These are phyloP conservation scores for Vitis cinerea DNA, from an alignment of 164 flowering plant species.

Conservation along the genomic window DNA sequence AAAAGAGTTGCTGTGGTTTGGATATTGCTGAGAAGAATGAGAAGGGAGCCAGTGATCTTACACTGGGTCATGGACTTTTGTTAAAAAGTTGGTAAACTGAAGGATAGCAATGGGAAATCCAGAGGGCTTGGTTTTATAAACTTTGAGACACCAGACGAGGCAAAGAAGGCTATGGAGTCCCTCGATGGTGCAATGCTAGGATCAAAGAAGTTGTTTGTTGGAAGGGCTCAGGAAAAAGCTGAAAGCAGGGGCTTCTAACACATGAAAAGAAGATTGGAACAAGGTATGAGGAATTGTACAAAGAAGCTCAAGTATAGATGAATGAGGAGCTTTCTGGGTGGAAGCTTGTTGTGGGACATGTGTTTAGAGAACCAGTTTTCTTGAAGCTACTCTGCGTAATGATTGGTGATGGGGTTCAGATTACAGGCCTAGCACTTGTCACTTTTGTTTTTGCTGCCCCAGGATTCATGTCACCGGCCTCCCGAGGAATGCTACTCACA, in stretches of 20 bases:
- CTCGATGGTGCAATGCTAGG: conserved; percentile 49
- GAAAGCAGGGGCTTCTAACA: conserved; percentile 26
- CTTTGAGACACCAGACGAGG: conserved; percentile 38
- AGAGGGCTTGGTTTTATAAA: conserved; percentile 53
- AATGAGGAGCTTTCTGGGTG: conserved; percentile 76
- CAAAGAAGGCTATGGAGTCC: conserved; percentile 37
- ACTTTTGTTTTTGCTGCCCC: conserved; percentile 47
- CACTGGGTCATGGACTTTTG: conserved; percentile 44
- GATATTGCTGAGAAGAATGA: conserved; percentile 31
- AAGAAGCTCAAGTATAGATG: conserved; percentile 74
- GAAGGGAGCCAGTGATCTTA: conserved; percentile 28
- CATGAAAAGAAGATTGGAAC: conserved; percentile 18
- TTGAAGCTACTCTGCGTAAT: conserved; percentile 44
- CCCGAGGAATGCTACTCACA: conserved; percentile 50
- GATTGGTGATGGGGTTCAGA: conserved; percentile 49
- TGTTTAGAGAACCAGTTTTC: conserved; percentile 49
- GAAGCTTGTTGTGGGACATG: conserved; percentile 76
- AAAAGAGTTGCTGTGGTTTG: conserved; percentile 18
- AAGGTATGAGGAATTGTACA: conserved; percentile 56
- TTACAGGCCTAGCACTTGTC: conserved; percentile 44
- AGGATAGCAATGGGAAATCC: conserved; percentile 38
- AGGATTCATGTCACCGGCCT: conserved; percentile 57
- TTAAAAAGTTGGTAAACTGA: conserved; percentile 50
- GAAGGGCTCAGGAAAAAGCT: conserved; percentile 44
- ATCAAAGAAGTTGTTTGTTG: conserved; percentile 38